Evolutionary conservation across 495 filamentous ascomycete species (phyloP), one percentile per base, ranked within the genome.

Genomic region (Melanomma pulvis-pyrius): DNA sequence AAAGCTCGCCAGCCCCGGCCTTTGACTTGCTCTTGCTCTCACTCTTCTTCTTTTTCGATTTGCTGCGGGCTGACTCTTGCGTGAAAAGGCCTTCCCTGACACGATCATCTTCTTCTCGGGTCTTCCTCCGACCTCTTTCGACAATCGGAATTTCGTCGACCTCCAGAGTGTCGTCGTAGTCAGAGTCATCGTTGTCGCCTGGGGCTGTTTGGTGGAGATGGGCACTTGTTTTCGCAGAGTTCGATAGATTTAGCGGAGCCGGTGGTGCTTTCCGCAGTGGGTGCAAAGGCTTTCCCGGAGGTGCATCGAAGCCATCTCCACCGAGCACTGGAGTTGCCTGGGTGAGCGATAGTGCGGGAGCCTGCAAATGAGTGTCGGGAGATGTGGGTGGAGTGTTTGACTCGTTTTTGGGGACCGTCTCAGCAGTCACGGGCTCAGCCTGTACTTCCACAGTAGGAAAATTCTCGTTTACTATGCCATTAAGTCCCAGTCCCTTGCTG

Each of bases 21-120:
- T 68, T 70, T 61, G 63, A 67, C 49, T 75, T 75, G 69, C 72
- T 78, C 59, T 78, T 76, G 55, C 75, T 78, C 68, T 72, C 74
- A 57, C 74, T 73, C 68, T 73, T 66, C 63, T 81, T 82, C 68
- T 86, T 85, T 75, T 87, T 88, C 7, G 87, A 92, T 44, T 82
- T 73, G 76, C 86, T 92, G 55, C 84, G 82, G 47, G 79, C 74
- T 65, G 88, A 86, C 21, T 84, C 79, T 69, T 83, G 84, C 57
- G 79, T 72, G 17, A 87, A 80, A 9, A 87, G 73, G 7, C 84
- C 82, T 75, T 92, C 91, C 39, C 92, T 86, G 52, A 92, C 85
- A 58, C 82, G 80, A 65, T 97, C 92, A 71, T 97, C 92, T 55
- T 94, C 92, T 73, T 92, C 91, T 63, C 92, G 84, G 0, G 92